Evolutionary conservation across 495 filamentous ascomycete species (phyloP), one percentile per base, ranked within the genome.

Genomic region (Hypoxylon lienhwacheense): DNA sequence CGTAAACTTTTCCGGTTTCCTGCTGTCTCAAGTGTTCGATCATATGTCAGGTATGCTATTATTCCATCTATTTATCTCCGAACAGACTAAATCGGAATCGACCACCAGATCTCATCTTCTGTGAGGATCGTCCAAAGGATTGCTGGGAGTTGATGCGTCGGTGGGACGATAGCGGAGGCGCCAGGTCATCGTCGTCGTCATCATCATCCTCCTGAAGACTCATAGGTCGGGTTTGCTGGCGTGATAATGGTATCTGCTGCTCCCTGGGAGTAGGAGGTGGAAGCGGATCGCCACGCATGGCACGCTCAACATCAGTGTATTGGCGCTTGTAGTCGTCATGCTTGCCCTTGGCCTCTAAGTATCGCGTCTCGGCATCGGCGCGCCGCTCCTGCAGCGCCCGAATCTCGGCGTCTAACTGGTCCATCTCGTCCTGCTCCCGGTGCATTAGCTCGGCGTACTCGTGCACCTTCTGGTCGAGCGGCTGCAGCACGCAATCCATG

Each of bases 141-240:
- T 67, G 65, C 47, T 67, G 65, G n/a, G 65, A 67, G 29, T 61
- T 65, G 48, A 67, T 62, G 39, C 65, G 65, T 6, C 62, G 50
- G 10, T 61, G 52, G 7, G 64, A 44, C 1, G 54, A 57, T 16
- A 50, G 59, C 17, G 65, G 58, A 2, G 62, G 65, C 24, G 15
- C 46, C 11, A 56, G 10, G 7, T 63, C 58, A 7, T 65, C 65
- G 1, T 66, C 55, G 11, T 59, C 57, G 1, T 60, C 61, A 16
- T 64, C 61, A 17, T 61, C 62, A 1, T 67, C 65, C 0, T 66
- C 58, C 7, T 61, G 59, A n/a, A 50, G 29, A 22, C 64, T 66
- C 55, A 66, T 66, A 33, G 64, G 64, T 8, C 64, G 57, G 16
- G 57, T 67, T 11, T 50, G 58, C 37, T 56, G 46, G 11, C 52